Conservation (phyloP, 208 protist species). For the Balamuthia mandrillaris region DNA sequence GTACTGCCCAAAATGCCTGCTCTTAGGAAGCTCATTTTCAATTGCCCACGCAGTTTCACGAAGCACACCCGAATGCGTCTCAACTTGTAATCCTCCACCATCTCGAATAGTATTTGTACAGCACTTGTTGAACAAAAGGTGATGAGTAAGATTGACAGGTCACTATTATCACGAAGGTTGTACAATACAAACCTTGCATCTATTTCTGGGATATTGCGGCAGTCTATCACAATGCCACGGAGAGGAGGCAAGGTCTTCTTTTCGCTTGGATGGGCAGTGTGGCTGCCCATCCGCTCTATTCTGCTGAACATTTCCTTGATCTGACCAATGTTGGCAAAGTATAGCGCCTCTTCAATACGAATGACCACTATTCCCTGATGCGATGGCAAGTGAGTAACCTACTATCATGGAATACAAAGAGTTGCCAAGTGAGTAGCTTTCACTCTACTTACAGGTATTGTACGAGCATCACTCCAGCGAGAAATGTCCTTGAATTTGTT, state of each 20-base stretch:
- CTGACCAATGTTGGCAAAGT: constrained; percentile 28
- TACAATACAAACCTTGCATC: background rate
- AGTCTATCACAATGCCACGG: background rate
- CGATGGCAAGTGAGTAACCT: too few species aligned
- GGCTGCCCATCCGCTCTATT: constrained; percentile 12
- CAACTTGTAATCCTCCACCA: constrained; percentile 9
- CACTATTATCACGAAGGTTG: background rate
- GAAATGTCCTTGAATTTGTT: background rate
- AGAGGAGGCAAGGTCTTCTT: background rate
- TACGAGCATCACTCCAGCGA: background rate
- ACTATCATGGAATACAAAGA: background rate
- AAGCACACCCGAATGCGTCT: background rate
- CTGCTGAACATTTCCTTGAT: constrained; percentile 24
- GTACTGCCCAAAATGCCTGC: too few species aligned
- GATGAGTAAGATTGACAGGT: background rate
- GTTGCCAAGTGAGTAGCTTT: background rate
- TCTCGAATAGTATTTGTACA: background rate
- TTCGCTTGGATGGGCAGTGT: background rate
- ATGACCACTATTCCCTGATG: background rate
- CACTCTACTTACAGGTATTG: background rate
- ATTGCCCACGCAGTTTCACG: background rate
- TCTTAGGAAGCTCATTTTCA: background rate
- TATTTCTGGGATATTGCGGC: background rate
- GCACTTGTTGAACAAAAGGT: too few species aligned
- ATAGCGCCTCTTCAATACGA: constrained; percentile 3